Base-by-base conservation (phyloP, 2,329 filamentous ascomycete genomes). In the Phaeophleospora eucalypticola region DNA sequence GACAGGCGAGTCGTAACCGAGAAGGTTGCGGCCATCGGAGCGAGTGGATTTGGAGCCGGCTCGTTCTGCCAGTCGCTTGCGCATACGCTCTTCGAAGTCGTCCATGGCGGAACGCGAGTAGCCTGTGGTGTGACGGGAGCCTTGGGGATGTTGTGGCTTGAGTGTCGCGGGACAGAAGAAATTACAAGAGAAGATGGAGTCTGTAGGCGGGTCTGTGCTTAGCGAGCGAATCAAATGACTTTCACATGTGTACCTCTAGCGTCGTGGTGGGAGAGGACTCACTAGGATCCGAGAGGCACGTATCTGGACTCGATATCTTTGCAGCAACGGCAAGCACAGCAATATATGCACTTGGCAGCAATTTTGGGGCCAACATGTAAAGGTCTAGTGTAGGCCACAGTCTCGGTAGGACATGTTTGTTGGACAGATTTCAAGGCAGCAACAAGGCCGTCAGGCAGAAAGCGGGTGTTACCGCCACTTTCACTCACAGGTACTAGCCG, bases 1-100 rank as follows among this genome's bases (percentile, higher is more conserved):
- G 34, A 52, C 16, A 10, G 45, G 45, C 18, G 41, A 43, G 24
- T 44, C 45, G 4, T 48, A 40, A 6, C 49, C 49, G 10, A 45
- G 39, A 27, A 52, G 41, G 15, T 42, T 29, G 6, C 24, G 24
- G 24, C 24, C 24, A 29, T 29, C 24, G 24, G 24, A 6, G 24
- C 24, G 24, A 7, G 24, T 29, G 24, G 24, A 29, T 29, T 29
- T 29, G 7, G 24, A 29, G 24, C 24, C 24, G 12, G 7, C 24
- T 12, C 12, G 24, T 12, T 29, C 24, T 12, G 6, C 24, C 24
- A 12, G 6, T 29, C 24, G 24, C 7, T 12, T 6, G 6, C 24
- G 6, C 24, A 29, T 29, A 12, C 24, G 24, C 12, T 29, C 24
- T 12, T 29, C 24, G 24, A 29, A 29, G 24, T 6, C 6, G 6